A percentile compares a stretch with the other conserved stretches of the same genome.
phyloP scores from a whole-genome alignment of 2,329 filamentous ascomycete genomes.

The Cercospora berteroae region DNA sequence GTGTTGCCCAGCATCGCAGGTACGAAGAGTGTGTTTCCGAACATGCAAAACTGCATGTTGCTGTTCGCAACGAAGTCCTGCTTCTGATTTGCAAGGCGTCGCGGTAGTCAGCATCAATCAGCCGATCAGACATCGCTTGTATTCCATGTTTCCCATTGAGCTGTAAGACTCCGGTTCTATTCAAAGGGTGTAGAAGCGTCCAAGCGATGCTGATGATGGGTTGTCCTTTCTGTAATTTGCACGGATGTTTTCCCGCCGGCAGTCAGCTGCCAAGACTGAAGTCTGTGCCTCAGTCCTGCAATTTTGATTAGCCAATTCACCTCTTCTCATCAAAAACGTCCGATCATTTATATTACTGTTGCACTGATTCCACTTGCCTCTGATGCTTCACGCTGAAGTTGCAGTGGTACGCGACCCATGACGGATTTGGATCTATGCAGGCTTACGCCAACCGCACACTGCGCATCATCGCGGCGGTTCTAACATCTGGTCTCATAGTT shows the following conservation, averaged over 20 bases:
- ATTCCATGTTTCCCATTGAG: too few species aligned
- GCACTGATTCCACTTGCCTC: background rate
- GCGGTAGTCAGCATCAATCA: too few species aligned
- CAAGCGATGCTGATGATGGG: too few species aligned
- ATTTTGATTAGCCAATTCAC: background rate
- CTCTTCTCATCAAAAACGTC: background rate
- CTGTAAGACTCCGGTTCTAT: too few species aligned
- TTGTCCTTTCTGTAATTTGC: background rate
- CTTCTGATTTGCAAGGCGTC: too few species aligned
- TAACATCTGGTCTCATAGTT: background rate
- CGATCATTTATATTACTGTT: background rate
- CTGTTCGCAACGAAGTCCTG: too few species aligned
- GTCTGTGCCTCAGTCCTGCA: background rate
- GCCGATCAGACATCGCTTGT: too few species aligned
- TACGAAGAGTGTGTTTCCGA: too few species aligned
- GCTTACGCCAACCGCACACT: background rate
- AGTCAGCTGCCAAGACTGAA: background rate
- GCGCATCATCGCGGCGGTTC: background rate
- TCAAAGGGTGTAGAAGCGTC: too few species aligned
- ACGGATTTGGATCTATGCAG: background rate
- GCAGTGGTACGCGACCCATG: background rate
- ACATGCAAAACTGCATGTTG: too few species aligned
- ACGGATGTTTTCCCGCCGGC: background rate
- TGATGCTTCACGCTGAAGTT: background rate
- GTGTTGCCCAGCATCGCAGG: too few species aligned